Base-by-base conservation (phyloP, 192 early-diverging fungal genomes). In the Globomyces pollinis-pini region DNA sequence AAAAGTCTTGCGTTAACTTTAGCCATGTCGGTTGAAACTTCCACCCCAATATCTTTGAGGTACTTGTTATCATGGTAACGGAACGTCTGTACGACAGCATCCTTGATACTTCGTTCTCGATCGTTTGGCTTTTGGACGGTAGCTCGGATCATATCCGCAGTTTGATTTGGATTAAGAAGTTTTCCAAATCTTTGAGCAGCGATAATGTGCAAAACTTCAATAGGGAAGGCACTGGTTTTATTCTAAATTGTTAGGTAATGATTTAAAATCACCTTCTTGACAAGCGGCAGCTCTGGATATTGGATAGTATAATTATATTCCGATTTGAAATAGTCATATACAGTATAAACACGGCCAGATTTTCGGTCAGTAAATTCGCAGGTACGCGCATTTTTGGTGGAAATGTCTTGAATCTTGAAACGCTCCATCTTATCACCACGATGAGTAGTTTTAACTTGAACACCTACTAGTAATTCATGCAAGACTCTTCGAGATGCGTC, bases 281-380 rank as follows among this genome's bases (percentile, higher is more conserved):
- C 85, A 15, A 85, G 78, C 0, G 91, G 92, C 53, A 91, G 63
- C 53, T 77, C 77, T 12, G 91, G 86, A 51, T 74, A 93, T 31
- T 58, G 30, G 23, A 95, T 61, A 2, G 54, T 65, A 33, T 76
- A 74, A 64, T 81, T 80, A 65, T 88, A 90, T 5, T 72, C 71
- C 18, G 75, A 62, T 32, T 62, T 38, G 50, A 89, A 95, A 49
- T 75, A 75, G 20, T 69, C 29, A 16, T 34, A 31, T 5, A 75
- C 62, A 7, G 59, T 55, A 0, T 34, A 33, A 13, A 13, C 6
- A 1, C 62, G 31, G 5, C 32, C 50, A n/a, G 58, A 65, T 21
- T 60, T 54, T n/a, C 47, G 34, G 31, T 16, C 20, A 26, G 20
- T 26, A 54, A 72, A 72, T 38, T 32, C 49, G 43, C 31, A 55